Evolutionary conservation across 192 early-diverging fungal species (phyloP).

Genomic region (Umbelopsis sp.): DNA sequence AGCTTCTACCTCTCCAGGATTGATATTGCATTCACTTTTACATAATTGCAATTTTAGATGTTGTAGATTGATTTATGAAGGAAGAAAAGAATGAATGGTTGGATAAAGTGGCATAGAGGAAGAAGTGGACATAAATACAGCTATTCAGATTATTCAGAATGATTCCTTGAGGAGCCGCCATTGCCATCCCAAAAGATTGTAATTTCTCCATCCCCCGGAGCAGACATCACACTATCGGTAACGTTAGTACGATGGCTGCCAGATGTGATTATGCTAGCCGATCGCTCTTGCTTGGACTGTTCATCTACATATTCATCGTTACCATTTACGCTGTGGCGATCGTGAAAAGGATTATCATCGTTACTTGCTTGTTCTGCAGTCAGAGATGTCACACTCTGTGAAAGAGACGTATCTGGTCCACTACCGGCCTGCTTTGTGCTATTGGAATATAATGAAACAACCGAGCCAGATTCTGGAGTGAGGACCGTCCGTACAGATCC

Average conservation of each 20-base stretch:
- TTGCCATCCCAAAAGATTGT: slow-evolving; percentile 38
- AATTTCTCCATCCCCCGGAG: slow-evolving; percentile 41
- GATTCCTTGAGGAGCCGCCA: not conserved
- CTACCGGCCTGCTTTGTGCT: not conserved
- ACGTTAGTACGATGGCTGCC: slow-evolving; percentile 18
- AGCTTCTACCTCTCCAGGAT: too few relatives aligned
- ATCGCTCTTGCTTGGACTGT: not conserved
- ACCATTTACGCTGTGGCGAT: slow-evolving; percentile 15
- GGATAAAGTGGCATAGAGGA: not conserved
- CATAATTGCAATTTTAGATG: not conserved
- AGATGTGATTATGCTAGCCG: slow-evolving; percentile 12
- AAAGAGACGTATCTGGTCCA: not conserved
- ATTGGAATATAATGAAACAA: not conserved
- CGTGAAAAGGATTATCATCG: slow-evolving; percentile 21
- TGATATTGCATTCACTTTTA: too few relatives aligned
- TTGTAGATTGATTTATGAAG: not conserved
- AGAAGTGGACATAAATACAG: not conserved
- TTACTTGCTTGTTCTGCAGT: not conserved
- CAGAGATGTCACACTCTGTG: slow-evolving; percentile 1
- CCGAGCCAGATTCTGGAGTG: slow-evolving; percentile 3
- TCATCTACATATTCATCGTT: not conserved
- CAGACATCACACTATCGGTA: slow-evolving; percentile 30
- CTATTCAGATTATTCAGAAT: not conserved
- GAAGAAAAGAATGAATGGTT: not conserved
- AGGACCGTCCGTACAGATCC: slow-evolving; percentile 28